A percentile compares a stretch with the other conserved stretches of the same genome.
Conservation (phyloP, 352 stramenopile species). For the Elongisporangium prolatum region DNA sequence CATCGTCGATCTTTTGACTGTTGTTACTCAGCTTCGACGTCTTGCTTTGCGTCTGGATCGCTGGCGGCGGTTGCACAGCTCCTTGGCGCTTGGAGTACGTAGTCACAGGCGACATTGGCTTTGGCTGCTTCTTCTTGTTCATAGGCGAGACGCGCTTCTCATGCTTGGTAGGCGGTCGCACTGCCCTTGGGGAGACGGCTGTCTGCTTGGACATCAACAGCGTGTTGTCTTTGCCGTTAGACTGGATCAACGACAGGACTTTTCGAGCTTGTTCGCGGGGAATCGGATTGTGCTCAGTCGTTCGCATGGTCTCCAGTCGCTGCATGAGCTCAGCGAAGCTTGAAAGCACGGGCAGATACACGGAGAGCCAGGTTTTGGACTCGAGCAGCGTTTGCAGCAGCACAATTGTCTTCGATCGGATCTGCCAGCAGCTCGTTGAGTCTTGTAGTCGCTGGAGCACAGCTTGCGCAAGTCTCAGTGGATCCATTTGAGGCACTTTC, state of each 20-base stretch:
- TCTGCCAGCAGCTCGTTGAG: conserved; percentile 32
- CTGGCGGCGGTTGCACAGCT: not conserved
- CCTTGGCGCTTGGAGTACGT: not conserved
- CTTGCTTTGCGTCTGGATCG: not conserved
- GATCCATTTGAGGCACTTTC: conserved; percentile 33
- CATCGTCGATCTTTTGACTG: not conserved
- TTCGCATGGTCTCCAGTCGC: conserved; percentile 29
- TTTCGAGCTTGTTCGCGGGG: conserved; percentile 47
- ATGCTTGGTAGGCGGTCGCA: not conserved
- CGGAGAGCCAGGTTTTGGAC: conserved; percentile 24
- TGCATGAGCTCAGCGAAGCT: conserved; percentile 19
- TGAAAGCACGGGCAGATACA: conserved; percentile 28
- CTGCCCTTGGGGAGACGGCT: not conserved
- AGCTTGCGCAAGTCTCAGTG: conserved; percentile 19
- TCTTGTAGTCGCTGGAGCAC: conserved; percentile 37
- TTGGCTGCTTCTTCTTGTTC: not conserved
- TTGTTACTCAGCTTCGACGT: not conserved
- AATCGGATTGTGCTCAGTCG: conserved; percentile 30
- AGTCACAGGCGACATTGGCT: not conserved
- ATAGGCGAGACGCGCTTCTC: not conserved
- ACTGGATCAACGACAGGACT: conserved; percentile 47
- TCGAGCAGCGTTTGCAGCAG: conserved; percentile 55
- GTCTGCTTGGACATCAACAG: conserved; percentile 27
- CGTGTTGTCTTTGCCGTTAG: conserved; percentile 34
- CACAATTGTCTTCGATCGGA: conserved; percentile 46